Evolutionary conservation across 768 basidiomycete genomes (phyloP).

Genomic region (Tulasnella sp.): DNA sequence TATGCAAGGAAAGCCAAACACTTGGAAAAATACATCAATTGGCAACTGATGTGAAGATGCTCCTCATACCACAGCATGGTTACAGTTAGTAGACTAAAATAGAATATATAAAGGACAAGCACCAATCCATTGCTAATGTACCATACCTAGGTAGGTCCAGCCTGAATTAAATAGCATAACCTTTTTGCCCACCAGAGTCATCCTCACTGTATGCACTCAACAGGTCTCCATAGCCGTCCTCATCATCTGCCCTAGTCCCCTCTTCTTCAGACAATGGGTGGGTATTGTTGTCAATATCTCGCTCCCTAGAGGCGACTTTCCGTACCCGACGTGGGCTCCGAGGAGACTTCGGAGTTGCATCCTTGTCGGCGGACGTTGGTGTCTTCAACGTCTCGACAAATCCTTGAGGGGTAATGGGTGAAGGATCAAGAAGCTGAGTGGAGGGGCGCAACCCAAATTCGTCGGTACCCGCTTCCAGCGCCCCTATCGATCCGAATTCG

Average conservation of each 20-base stretch:
- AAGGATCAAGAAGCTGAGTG: neutral
- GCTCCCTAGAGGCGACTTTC: slow-evolving; percentile 3
- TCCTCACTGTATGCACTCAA: slow-evolving; percentile 17
- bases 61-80: too few relatives aligned
- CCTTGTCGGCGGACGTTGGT: slow-evolving; percentile 3
- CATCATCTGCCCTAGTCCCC: slow-evolving; percentile 18
- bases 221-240: slow-evolving; percentile 16
- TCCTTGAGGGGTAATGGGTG: neutral
- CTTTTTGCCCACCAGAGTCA: neutral
- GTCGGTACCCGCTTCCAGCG: neutral
- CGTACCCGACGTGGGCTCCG: neutral
- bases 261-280: slow-evolving; percentile 18
- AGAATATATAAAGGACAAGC: too few relatives aligned
- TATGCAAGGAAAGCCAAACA: too few relatives aligned
- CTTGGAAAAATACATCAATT: too few relatives aligned
- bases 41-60: too few relatives aligned
- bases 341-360: neutral
- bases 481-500: neutral
- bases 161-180: neutral
- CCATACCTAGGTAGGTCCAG: too few relatives aligned
- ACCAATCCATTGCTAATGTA: too few relatives aligned
- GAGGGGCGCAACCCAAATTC: neutral
- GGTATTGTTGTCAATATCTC: neutral
- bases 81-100: too few relatives aligned
- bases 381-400: slow-evolving; percentile 7